A percentile compares a stretch with the other conserved stretches of the same genome.
Conservation (phyloP, 129 eudicot genomes). For the Mikania micrantha region DNA sequence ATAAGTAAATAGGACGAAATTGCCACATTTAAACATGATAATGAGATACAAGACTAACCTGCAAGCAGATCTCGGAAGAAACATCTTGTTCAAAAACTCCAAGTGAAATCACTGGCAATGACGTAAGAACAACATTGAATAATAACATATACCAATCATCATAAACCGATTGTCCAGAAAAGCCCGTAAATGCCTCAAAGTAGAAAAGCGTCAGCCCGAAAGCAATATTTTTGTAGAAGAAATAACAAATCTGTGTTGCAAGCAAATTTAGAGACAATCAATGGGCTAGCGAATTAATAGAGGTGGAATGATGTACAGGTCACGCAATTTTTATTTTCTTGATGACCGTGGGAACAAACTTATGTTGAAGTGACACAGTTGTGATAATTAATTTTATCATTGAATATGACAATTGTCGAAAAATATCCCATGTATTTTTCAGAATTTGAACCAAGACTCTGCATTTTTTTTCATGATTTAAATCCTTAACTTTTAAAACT, state of each 20-base stretch:
- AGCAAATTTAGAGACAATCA: conserved; percentile 1
- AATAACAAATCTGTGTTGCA: conserved; percentile 70
- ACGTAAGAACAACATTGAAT: conserved; percentile 48
- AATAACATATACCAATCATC: too few species aligned
- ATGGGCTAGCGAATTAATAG: not conserved
- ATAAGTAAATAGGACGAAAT: not conserved
- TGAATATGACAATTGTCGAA: not conserved
- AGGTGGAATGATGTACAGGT: not conserved
- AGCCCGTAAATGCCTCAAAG: conserved; percentile 9
- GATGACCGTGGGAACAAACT: too few species aligned
- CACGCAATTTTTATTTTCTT: too few species aligned
- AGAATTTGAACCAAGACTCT: too few species aligned
- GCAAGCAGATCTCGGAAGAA: conserved; percentile 85
- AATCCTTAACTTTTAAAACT: not conserved
- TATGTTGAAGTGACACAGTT: too few species aligned
- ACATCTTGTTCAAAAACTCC: conserved; percentile 99
- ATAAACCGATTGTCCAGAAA: conserved; percentile 2
- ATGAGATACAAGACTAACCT: conserved; percentile 44
- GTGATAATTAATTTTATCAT: not conserved
- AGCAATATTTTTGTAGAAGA: too few species aligned
- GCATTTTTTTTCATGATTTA: too few species aligned
- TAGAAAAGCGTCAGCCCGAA: conserved; percentile 22
- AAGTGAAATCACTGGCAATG: conserved; percentile 90
- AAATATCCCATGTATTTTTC: not conserved
- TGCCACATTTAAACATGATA: not conserved